Conservation (phyloP, 2,329 filamentous ascomycete genomes). For the Fusarium nurragi region DNA sequence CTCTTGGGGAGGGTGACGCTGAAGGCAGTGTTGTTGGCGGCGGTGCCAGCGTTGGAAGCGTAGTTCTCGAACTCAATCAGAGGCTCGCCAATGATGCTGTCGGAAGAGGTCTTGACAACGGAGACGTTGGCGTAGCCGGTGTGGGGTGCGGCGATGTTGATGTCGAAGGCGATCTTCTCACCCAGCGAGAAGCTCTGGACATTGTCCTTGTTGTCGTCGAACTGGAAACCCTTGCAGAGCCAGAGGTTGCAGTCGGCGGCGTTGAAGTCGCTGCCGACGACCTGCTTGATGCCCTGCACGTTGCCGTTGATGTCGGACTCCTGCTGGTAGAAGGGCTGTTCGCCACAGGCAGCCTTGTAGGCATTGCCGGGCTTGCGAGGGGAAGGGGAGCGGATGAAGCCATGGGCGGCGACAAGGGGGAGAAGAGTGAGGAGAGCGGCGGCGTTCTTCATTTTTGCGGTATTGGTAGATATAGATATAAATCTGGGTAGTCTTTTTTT, state of each 20-base stretch:
- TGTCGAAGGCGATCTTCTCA: constrained; percentile 55
- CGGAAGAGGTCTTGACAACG: constrained; percentile 63
- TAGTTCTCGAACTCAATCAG: constrained; percentile 66
- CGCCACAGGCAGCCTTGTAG: constrained; percentile 56
- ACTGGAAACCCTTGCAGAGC: constrained; percentile 59
- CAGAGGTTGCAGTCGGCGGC: constrained; percentile 51
- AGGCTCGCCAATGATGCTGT: constrained; percentile 61
- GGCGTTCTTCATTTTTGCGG: constrained; percentile 39
- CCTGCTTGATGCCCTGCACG: constrained; percentile 50
- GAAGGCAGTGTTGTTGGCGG: constrained; percentile 59
- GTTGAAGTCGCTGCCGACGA: constrained; percentile 41
- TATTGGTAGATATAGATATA: neutral
- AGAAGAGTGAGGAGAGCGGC: constrained; percentile 40
- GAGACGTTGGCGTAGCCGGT: constrained; percentile 64
- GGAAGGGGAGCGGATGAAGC: constrained; percentile 54
- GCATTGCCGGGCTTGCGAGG: constrained; percentile 55
- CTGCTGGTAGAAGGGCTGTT: constrained; percentile 51
- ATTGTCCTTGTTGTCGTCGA: constrained; percentile 55
- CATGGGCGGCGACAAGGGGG: constrained; percentile 54
- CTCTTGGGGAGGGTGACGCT: constrained; percentile 63
- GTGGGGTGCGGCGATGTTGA: constrained; percentile 56
- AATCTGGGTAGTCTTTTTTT: neutral
- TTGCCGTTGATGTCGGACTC: constrained; percentile 51
- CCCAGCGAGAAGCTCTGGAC: constrained; percentile 56
- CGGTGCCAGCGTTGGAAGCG: constrained; percentile 55